Conservation (phyloP, 305 asterid genomes). For the Ilex paraguariensis region DNA sequence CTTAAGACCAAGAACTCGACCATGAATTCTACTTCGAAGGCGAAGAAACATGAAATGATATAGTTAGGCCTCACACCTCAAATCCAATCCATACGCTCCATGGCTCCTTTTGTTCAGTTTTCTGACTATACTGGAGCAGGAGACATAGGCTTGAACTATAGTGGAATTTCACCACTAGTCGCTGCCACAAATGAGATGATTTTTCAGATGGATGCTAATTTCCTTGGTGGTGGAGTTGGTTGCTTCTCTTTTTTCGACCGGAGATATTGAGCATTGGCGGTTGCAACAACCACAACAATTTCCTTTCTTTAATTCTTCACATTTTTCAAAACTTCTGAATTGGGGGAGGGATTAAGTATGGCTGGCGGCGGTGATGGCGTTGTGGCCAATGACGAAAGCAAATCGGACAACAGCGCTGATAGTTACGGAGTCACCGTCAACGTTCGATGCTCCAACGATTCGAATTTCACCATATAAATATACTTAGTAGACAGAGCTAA, state of each 20-base stretch:
- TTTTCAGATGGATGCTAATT: constrained; percentile 30
- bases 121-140: no score
- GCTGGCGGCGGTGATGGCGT: background rate
- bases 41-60: no score
- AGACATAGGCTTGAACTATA: constrained; percentile 20
- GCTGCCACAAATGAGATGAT: constrained; percentile 31
- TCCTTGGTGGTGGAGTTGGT: constrained; percentile 11
- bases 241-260: constrained; percentile 34
- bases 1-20: no score
- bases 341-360: background rate
- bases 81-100: constrained; percentile 50
- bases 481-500: no score
- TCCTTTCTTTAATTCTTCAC: constrained; percentile 26
- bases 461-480: constrained; percentile 28
- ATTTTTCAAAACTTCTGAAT: background rate
- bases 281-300: constrained; percentile 53
- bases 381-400: background rate
- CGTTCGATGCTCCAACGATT: constrained; percentile 39
- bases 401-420: background rate
- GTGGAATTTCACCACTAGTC: constrained; percentile 35
- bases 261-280: constrained; percentile 68
- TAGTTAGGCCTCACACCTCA: constrained; percentile 31
- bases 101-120: constrained; percentile 53
- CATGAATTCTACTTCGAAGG: no score
- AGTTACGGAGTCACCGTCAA: constrained; percentile 29